Conservation (phyloP, 345 rosid genomes). For the Melastoma malabathricum region DNA sequence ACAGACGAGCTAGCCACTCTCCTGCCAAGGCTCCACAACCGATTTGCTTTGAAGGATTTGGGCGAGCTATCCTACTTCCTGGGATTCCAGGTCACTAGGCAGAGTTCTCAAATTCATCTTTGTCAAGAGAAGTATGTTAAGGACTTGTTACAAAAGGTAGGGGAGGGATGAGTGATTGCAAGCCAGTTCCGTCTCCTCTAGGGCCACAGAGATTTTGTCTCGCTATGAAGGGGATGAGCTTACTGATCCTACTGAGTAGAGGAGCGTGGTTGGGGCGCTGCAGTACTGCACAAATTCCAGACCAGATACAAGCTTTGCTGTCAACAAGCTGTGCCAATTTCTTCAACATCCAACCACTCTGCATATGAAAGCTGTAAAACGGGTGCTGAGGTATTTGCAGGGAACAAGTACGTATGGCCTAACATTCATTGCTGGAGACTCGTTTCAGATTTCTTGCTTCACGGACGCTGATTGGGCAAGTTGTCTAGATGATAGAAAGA, state of each 20-base stretch:
- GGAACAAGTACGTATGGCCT: not conserved
- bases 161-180: not conserved
- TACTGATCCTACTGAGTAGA: not conserved
- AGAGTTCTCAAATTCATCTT: not conserved
- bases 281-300: not conserved
- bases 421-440: not conserved
- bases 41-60: conserved; percentile 1
- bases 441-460: not conserved
- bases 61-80: not conserved
- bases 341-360: not conserved
- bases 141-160: not conserved
- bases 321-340: not conserved
- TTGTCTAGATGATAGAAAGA: no score
- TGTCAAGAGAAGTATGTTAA: conserved; percentile 1
- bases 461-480: no score
- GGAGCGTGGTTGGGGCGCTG: not conserved
- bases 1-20: fast-evolving
- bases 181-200: not conserved
- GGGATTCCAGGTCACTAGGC: not conserved
- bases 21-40: not conserved
- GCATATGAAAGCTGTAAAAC: not conserved
- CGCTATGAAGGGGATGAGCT: no score
- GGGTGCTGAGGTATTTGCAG: not conserved
- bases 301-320: not conserved
- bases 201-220: fast-evolving